Percentiles rank a stretch among this genome's conserved stretches.
Evolutionary conservation across 2,329 filamentous ascomycete species (phyloP).

Genomic region (Stromatinia cepivora): DNA sequence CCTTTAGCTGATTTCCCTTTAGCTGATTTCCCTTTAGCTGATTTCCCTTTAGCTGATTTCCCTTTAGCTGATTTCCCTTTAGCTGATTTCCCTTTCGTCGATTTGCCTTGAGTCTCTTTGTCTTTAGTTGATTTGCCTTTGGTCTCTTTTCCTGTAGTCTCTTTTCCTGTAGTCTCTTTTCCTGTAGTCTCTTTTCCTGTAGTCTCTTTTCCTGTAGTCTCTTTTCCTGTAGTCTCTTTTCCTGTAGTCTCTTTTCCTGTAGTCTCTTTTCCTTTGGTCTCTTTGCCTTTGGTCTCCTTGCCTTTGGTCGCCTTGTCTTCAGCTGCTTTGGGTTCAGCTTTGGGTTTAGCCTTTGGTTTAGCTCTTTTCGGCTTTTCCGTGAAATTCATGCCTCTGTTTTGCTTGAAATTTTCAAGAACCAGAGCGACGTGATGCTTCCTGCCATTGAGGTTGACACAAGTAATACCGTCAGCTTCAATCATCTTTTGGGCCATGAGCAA

Average conservation of each 20-base stretch:
- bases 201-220: too few relatives aligned
- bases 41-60: too few relatives aligned
- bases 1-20: too few relatives aligned
- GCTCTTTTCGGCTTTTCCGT: background rate
- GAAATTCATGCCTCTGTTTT: background rate
- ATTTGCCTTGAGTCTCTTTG: too few relatives aligned
- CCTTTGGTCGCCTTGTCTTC: background rate
- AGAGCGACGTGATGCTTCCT: background rate
- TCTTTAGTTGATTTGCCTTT: too few relatives aligned
- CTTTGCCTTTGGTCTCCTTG: background rate
- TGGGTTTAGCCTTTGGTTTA: background rate
- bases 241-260: too few relatives aligned
- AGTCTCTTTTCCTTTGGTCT: background rate
- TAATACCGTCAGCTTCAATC: conserved; percentile 1
- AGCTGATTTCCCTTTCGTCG: too few relatives aligned
- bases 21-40: too few relatives aligned
- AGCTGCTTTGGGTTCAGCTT: background rate
- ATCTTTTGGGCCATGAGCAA: background rate
- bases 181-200: background rate
- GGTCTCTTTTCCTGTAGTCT: too few relatives aligned
- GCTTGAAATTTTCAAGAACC: conserved; percentile 9
- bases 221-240: too few relatives aligned
- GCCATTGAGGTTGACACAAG: background rate
- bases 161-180: background rate
- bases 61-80: too few relatives aligned